phyloP scores from a whole-genome alignment of 2,329 filamentous ascomycete genomes.

The Pseudogymnoascus sp. region DNA sequence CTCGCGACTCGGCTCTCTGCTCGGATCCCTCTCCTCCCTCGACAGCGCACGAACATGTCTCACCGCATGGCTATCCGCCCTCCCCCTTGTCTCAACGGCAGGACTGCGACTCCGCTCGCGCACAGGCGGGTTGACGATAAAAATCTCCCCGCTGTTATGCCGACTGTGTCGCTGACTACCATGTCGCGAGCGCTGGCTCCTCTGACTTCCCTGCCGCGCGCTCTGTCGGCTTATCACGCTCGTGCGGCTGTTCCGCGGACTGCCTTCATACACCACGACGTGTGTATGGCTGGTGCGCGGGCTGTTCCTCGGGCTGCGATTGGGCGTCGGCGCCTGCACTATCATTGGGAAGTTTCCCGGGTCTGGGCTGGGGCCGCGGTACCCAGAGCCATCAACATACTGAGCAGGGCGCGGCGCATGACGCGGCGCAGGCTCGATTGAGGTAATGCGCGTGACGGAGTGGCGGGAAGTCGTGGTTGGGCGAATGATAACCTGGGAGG shows the following conservation, averaged over 20 bases:
- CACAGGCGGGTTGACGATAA: slow-evolving; percentile 2
- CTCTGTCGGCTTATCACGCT: slow-evolving; percentile 1
- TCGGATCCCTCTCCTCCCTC: neutral
- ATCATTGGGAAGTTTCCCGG: slow-evolving; percentile 5
- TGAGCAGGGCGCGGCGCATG: neutral
- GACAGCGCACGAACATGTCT: neutral
- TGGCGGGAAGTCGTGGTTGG: slow-evolving; percentile 1
- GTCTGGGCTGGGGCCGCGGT: neutral
- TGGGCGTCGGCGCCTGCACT: slow-evolving; percentile 4
- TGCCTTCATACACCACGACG: neutral
- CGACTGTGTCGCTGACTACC: neutral
- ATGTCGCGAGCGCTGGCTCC: slow-evolving; percentile 4
- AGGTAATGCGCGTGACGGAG: neutral
- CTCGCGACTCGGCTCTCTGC: slow-evolving; percentile 6
- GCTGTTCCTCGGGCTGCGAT: neutral
- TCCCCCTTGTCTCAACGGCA: neutral
- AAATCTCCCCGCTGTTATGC: neutral
- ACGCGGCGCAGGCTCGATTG: neutral
- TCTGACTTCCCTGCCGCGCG: neutral
- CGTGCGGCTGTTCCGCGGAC: slow-evolving; percentile 4
- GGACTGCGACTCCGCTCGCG: neutral
- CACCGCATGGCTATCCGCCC: neutral
- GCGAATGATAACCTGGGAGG: neutral
- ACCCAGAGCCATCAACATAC: neutral
- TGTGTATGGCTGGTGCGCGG: slow-evolving; percentile 2